phyloP scores from a whole-genome alignment of 345 rosid species.

The Fremontodendron californicum region DNA sequence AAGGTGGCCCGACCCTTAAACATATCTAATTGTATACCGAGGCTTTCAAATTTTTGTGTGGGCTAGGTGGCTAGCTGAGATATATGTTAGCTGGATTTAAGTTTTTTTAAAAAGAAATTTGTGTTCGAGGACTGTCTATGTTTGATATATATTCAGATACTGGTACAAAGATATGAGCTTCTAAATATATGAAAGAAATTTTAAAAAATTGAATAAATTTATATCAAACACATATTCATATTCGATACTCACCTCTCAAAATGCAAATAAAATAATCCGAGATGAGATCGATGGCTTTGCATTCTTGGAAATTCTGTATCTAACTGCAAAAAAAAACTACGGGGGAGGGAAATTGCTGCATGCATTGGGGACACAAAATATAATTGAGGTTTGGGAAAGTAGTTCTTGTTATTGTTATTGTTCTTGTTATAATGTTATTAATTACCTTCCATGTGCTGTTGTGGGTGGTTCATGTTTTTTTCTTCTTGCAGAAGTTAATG shows the following conservation, averaged over 20 bases:
- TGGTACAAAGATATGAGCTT: no score
- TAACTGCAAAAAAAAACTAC: not conserved
- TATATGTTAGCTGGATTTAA: no score
- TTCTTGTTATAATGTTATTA: not conserved
- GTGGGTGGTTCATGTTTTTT: not conserved
- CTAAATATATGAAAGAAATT: no score
- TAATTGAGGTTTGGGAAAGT: not conserved
- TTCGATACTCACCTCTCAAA: no score
- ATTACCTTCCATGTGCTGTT: slow-evolving; percentile 9
- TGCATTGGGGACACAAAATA: not conserved
- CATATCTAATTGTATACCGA: not conserved
- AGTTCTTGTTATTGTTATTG: no score
- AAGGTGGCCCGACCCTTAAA: no score
- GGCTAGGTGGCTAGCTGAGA: not conserved
- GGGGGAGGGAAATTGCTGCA: not conserved
- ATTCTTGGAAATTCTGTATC: not conserved
- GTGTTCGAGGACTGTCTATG: no score
- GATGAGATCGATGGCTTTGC: not conserved
- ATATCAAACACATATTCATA: no score
- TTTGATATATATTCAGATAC: no score
- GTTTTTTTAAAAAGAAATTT: no score
- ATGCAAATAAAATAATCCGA: no score
- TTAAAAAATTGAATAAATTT: no score
- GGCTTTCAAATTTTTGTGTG: not conserved
- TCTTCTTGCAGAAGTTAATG: not conserved